Evolutionary conservation across 768 basidiomycete genomes (phyloP), one percentile per base, ranked within the genome.

Genomic region (Amanita brunnescens): DNA sequence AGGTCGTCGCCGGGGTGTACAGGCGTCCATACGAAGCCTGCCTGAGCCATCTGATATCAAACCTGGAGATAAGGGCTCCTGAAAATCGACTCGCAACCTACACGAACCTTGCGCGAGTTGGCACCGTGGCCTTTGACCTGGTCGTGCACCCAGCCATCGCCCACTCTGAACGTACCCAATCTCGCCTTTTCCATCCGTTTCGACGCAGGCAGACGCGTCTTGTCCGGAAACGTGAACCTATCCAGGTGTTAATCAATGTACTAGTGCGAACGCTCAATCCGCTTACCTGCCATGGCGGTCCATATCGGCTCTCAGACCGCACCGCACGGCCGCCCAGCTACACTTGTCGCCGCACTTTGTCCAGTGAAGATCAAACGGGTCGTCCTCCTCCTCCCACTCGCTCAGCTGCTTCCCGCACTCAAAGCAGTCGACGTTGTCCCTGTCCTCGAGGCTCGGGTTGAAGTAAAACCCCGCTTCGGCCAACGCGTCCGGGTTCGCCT

Each of bases 391-490:
- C 42, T 87, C 87, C 94, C 94, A 98, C 16, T 85, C 88, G 49
- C 81, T 79, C 7, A 97, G 74, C 55, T 85, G 74, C 59, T 93
- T 89, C 41, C 74, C 75, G 69, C 94, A 98, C 56, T 85, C 70
- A 63, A 85, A 96, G 64, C 94, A 98, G 3, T 77, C 73, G 20
- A 88, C 91, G 58, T 80, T 83, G 66, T 93, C 90, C 13, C 70
- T 71, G 54, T 85, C 81, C 20, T 81, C 78, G 53, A 71, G 69
- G 56, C 77, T 79, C 0, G 90, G 90, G 55, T 74, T 74, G 67
- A 76, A 93, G 73, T 80, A 94, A 70, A 95, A 98, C 7, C 94
- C 94, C 2, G 94, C 94, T 57, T 86, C 81, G 1, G 94, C 86
- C 13, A 98, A 79, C 2, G 78, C 73, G 47, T 75, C 67, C 1